Percentiles rank a stretch among this genome's conserved stretches.
Evolutionary conservation across 2,329 filamentous ascomycete species (phyloP).

Genomic region (Talaromyces sp.): DNA sequence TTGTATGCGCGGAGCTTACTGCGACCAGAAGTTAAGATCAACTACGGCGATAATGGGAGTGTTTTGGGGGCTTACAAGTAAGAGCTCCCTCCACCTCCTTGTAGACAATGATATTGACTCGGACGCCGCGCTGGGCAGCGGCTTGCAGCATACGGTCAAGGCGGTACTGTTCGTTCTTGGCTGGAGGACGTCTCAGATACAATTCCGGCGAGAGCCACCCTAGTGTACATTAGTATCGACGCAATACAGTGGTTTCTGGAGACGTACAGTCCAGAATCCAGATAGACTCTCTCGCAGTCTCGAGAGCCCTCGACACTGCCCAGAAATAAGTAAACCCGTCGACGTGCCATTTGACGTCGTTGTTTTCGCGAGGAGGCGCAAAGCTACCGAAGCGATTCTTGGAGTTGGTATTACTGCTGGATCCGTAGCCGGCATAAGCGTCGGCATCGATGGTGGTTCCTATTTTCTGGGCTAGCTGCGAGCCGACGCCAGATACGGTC

Average conservation of each 20-base stretch:
- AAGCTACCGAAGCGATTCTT: slow-evolving; percentile 59
- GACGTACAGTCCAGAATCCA: slow-evolving; percentile 72
- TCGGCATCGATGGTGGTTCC: slow-evolving; percentile 45
- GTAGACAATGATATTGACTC: slow-evolving; percentile 82
- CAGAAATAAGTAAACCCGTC: slow-evolving; percentile 81
- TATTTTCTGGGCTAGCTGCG: slow-evolving; percentile 48
- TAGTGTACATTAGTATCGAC: slow-evolving; percentile 19
- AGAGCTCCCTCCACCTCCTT: slow-evolving; percentile 82
- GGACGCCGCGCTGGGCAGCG: slow-evolving; percentile 77
- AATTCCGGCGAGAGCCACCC: slow-evolving; percentile 84
- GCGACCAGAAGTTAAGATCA: slow-evolving; percentile 14
- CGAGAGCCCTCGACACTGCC: slow-evolving; percentile 73
- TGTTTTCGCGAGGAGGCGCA: slow-evolving; percentile 65
- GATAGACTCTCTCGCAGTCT: slow-evolving; percentile 69
- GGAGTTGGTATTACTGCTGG: slow-evolving; percentile 31
- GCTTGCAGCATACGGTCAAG: slow-evolving; percentile 76
- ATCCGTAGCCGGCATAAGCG: slow-evolving; percentile 41
- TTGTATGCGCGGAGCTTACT: slow-evolving; percentile 69
- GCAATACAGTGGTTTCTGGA: neutral
- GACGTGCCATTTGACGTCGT: slow-evolving; percentile 79
- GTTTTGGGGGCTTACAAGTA: slow-evolving; percentile 56
- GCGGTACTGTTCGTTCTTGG: slow-evolving; percentile 75
- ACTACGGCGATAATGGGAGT: neutral
- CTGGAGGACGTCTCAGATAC: slow-evolving; percentile 76
- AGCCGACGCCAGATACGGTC: slow-evolving; percentile 47